phyloP scores from a whole-genome alignment of 768 basidiomycete species.

The Leccinum variicolor region DNA sequence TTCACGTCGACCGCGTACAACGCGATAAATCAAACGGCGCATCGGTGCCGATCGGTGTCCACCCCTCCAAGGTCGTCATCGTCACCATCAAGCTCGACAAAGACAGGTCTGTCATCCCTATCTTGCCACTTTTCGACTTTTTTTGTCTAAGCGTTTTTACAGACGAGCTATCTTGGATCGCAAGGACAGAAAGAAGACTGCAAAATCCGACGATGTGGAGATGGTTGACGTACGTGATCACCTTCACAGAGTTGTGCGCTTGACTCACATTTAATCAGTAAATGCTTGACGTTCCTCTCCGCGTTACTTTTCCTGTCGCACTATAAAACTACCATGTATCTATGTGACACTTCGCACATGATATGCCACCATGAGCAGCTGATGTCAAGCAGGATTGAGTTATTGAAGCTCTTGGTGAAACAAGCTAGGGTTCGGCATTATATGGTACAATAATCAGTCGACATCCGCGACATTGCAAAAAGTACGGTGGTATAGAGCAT shows the following conservation, averaged over 20 bases:
- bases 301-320: slow-evolving; percentile 14
- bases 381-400: background rate
- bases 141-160: slow-evolving; percentile 6
- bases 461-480: slow-evolving; percentile 2
- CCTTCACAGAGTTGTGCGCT: slow-evolving; percentile 8
- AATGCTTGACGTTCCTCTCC: slow-evolving; percentile 13
- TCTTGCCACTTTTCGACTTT: background rate
- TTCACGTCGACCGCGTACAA: slow-evolving; percentile 97
- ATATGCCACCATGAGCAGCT: slow-evolving; percentile 51
- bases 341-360: slow-evolving; percentile 50
- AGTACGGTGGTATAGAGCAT: slow-evolving; percentile 12
- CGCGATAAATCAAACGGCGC: slow-evolving; percentile 98
- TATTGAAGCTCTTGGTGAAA: slow-evolving; percentile 5
- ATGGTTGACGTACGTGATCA: slow-evolving; percentile 68
- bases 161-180: slow-evolving; percentile 86
- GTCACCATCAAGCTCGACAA: slow-evolving; percentile 90
- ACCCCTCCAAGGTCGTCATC: slow-evolving; percentile 97
- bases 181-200: slow-evolving; percentile 73
- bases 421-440: slow-evolving; percentile 3
- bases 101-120: slow-evolving; percentile 55
- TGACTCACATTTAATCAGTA: slow-evolving; percentile 20
- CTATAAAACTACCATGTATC: slow-evolving; percentile 61
- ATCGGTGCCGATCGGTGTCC: slow-evolving; percentile 88
- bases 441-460: slow-evolving; percentile 8
- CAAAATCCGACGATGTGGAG: slow-evolving; percentile 63